These are phyloP conservation scores for Mycena vitilis DNA, from an alignment of 768 basidiomycete species.

Conservation along the genomic window DNA sequence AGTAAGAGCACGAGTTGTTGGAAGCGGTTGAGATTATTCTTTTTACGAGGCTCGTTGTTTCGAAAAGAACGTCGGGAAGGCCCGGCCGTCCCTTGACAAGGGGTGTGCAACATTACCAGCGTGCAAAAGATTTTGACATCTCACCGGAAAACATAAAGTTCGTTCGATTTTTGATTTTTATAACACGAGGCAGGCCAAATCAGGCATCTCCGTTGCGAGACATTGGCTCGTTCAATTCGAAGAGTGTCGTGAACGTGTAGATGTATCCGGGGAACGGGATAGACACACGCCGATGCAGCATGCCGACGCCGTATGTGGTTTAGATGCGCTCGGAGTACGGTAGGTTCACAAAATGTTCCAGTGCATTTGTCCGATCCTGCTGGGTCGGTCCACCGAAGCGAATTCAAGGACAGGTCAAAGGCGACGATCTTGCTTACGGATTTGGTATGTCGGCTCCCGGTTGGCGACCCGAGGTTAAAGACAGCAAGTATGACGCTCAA, in stretches of 20 bases:
- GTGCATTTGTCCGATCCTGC: constrained; percentile 31
- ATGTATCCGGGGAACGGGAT: constrained; percentile 74
- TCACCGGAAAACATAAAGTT: constrained; percentile 34
- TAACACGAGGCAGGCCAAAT: constrained; percentile 59
- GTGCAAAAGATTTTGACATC: constrained; percentile 34
- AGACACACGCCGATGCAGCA: constrained; percentile 73
- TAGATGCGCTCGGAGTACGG: constrained; percentile 68
- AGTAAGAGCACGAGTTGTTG: constrained; percentile 68
- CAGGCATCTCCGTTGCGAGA: constrained; percentile 68
- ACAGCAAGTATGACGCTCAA: constrained; percentile 26
- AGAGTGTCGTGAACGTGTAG: constrained; percentile 69
- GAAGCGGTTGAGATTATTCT: constrained; percentile 62
- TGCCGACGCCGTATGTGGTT: constrained; percentile 65
- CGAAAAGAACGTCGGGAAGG: constrained; percentile 36
- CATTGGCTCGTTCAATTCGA: constrained; percentile 58
- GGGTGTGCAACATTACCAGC: constrained; percentile 26
- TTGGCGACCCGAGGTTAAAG: constrained; percentile 21
- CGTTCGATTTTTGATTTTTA: constrained; percentile 30
- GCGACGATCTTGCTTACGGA: constrained; percentile 39
- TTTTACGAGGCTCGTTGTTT: constrained; percentile 34
- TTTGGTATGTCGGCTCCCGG: constrained; percentile 34
- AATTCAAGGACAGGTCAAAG: constrained; percentile 16
- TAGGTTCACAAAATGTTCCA: constrained; percentile 43
- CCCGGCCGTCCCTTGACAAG: constrained; percentile 33
- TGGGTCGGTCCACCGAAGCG: constrained; percentile 32